Conservation (phyloP, 768 basidiomycete genomes). For the Collybia sordida region DNA sequence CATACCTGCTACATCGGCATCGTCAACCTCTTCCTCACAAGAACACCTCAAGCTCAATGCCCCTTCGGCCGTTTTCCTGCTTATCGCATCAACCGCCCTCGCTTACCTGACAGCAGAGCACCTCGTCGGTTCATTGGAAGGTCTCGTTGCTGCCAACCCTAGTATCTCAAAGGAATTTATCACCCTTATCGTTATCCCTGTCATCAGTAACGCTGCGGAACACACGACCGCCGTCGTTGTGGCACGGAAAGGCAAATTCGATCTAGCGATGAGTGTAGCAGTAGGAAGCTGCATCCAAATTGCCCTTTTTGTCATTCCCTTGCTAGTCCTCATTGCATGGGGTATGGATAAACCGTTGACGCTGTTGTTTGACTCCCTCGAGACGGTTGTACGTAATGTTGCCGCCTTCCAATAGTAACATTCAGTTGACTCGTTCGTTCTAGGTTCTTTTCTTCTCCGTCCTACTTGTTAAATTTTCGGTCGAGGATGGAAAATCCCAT, state of each 20-base stretch:
- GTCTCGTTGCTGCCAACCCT: slow-evolving; percentile 34
- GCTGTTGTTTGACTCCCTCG: slow-evolving; percentile 37
- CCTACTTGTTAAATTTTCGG: slow-evolving; percentile 40
- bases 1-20: slow-evolving; percentile 11
- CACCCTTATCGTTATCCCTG: slow-evolving; percentile 42
- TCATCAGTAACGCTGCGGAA: slow-evolving; percentile 42
- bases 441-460: slow-evolving; percentile 39
- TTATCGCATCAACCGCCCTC: slow-evolving; percentile 31
- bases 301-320: slow-evolving; percentile 39
- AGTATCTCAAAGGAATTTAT: slow-evolving; percentile 43
- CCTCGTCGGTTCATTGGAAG: slow-evolving; percentile 40
- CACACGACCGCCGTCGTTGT: slow-evolving; percentile 42
- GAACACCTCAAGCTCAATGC: slow-evolving; percentile 35
- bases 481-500: slow-evolving; percentile 47
- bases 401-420: not conserved
- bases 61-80: slow-evolving; percentile 28
- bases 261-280: slow-evolving; percentile 41
- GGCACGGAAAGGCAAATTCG: slow-evolving; percentile 41
- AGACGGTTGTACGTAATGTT: slow-evolving; percentile 30
- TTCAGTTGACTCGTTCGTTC: not conserved
- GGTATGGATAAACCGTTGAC: slow-evolving; percentile 39
- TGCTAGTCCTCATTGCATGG: slow-evolving; percentile 39
- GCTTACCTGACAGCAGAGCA: slow-evolving; percentile 43
- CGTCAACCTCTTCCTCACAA: slow-evolving; percentile 14
- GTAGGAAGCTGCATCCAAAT: slow-evolving; percentile 45